Evolutionary conservation across 1,284 basidiomycete species (phyloP), one percentile per base, ranked within the genome.

Genomic region (Fomitopsis schrenkii): DNA sequence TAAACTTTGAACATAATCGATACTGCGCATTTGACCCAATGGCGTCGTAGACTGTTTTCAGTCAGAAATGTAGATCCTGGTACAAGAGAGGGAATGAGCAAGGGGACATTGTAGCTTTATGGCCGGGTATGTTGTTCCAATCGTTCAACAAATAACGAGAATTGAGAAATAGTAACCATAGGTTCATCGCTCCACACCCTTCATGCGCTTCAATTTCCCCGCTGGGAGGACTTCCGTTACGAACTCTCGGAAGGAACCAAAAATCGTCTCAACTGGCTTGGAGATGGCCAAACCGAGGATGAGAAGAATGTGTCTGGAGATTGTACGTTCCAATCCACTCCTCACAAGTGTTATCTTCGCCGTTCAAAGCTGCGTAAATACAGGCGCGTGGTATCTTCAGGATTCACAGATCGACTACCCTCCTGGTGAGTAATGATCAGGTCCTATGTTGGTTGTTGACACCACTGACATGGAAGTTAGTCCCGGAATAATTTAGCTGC

Each of bases 181-280:
- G 83, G 84, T 9, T 86, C 85, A 0, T 75, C 76, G 48, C 71
- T 86, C 15, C 85, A 87, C 60, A 81, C 81, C 2, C 73, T 79
- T 5, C 79, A 75, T 40, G 75, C 80, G 0, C 69, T 88, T 14
- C 71, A 74, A 41, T 65, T 84, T 69, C 86, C 86, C 0, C 81
- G 86, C 4, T 88, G 86, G 86, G 87, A 88, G 63, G 87, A 88
- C 66, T 88, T 77, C 66, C 77, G 79, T 36, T 88, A 84, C 64
- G 81, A 85, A 62, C 71, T 60, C 4, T 68, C 81, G 1, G 80
- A 83, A 55, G 74, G 69, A 1, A 69, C 71, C 15, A 71, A 71
- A 58, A 86, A 85, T 64, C 74, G 82, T 6, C 77, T 86, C 66
- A 76, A 82, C 67, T 88, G 84, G 83, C 74, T 87, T 1, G 85